Conservation (phyloP, 169 alveolate genomes). For the Plasmodium chabaudi region DNA sequence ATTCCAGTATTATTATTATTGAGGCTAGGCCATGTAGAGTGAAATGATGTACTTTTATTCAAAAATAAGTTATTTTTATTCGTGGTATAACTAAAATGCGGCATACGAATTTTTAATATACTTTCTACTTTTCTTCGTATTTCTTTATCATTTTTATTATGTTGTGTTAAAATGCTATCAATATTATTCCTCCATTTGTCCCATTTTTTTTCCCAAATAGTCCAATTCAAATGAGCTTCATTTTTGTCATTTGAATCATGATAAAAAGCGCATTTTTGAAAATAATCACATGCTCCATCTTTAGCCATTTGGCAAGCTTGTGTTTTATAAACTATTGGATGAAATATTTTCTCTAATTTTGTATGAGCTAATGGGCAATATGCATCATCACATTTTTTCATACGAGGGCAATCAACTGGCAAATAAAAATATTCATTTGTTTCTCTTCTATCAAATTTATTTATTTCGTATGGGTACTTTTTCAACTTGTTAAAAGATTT, state of each 20-base stretch:
- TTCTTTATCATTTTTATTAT: constrained; percentile 73
- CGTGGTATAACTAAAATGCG: constrained; percentile 37
- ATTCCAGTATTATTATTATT: background rate
- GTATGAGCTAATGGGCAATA: constrained; percentile 89
- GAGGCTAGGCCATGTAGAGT: constrained; percentile 40
- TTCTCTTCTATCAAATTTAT: constrained; percentile 84
- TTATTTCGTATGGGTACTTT: constrained; percentile 78
- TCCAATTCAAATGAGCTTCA: constrained; percentile 83
- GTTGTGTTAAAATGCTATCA: constrained; percentile 67
- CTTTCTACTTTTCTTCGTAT: constrained; percentile 75
- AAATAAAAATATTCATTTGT: constrained; percentile 85
- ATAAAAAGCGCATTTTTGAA: constrained; percentile 84
- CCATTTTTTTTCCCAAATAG: constrained; percentile 83
- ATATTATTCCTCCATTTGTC: constrained; percentile 79
- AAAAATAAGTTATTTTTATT: constrained; percentile 34
- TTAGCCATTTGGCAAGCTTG: constrained; percentile 84
- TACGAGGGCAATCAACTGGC: constrained; percentile 89
- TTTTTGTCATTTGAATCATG: constrained; percentile 79
- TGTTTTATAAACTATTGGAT: constrained; percentile 88
- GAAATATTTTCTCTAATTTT: constrained; percentile 87
- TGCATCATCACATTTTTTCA: constrained; percentile 85
- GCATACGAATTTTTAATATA: constrained; percentile 69
- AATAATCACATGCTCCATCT: constrained; percentile 78
- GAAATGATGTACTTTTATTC: constrained; percentile 43
- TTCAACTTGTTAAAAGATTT: constrained; percentile 76